Conservation (phyloP, 495 filamentous ascomycete species). For the Penicillium atrosanguineum region DNA sequence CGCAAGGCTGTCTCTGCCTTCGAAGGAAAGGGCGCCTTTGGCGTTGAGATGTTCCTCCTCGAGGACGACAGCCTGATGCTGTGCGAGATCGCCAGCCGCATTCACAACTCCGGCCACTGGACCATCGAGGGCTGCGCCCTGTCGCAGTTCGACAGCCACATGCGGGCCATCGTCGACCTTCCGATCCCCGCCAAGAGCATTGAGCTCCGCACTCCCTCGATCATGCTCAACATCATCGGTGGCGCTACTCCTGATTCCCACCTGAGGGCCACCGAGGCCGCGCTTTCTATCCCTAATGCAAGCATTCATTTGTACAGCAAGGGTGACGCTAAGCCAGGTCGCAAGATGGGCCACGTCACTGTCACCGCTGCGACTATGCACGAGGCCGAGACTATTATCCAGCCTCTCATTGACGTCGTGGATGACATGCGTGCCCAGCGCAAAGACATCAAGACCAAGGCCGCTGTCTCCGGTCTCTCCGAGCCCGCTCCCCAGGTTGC, state of each 20-base stretch:
- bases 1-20: conserved; percentile 74
- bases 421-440: conserved; percentile 65
- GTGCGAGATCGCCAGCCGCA: conserved; percentile 93
- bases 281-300: conserved; percentile 59
- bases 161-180: conserved; percentile 79
- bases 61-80: conserved; percentile 70
- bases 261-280: conserved; percentile 59
- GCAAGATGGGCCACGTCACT: conserved; percentile 96
- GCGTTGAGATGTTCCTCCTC: conserved; percentile 95
- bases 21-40: conserved; percentile 89
- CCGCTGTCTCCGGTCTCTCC: conserved; percentile 27
- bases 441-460: conserved; percentile 42
- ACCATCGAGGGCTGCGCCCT: conserved; percentile 90
- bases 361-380: conserved; percentile 65
- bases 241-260: conserved; percentile 69
- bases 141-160: conserved; percentile 89
- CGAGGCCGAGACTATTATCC: conserved; percentile 68
- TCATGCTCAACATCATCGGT: conserved; percentile 98
- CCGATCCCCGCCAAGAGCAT: conserved; percentile 63
- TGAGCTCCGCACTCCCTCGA: conserved; percentile 61
- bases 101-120: conserved; percentile 96
- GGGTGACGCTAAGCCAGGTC: conserved; percentile 72
- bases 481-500: conserved; percentile 62
- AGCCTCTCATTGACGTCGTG: conserved; percentile 61
- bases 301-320: conserved; percentile 91